phyloP scores from a whole-genome alignment of 352 stramenopile genomes.

The Pythium coloratum region DNA sequence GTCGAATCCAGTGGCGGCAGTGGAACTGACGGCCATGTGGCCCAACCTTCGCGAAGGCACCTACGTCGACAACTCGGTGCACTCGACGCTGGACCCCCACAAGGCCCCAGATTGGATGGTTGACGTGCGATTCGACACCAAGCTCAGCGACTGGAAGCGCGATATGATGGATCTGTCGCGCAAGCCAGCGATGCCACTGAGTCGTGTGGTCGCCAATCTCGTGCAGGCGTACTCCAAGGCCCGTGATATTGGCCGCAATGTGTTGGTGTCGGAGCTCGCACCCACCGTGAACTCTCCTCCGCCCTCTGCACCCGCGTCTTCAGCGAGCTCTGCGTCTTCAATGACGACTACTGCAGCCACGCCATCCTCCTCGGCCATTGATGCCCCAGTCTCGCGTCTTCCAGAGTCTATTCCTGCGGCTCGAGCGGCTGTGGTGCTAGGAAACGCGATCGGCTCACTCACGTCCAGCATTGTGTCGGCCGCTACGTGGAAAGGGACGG shows the following conservation, averaged over 20 bases:
- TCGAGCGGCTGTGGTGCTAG: slow-evolving; percentile 69
- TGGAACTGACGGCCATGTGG: slow-evolving; percentile 70
- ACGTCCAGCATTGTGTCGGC: slow-evolving; percentile 64
- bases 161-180: slow-evolving; percentile 21
- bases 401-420: slow-evolving; percentile 63
- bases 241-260: slow-evolving; percentile 61
- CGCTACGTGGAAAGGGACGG: slow-evolving; percentile 72
- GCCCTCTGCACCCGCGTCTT: slow-evolving; percentile 4
- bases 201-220: slow-evolving; percentile 64
- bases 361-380: neutral
- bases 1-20: slow-evolving; percentile 44
- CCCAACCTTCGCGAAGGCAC: slow-evolving; percentile 72
- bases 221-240: slow-evolving; percentile 78
- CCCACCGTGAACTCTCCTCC: slow-evolving; percentile 38
- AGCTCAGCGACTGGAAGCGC: slow-evolving; percentile 39
- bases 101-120: slow-evolving; percentile 70
- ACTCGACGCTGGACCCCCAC: slow-evolving; percentile 70
- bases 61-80: slow-evolving; percentile 84
- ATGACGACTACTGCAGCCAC: neutral
- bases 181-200: slow-evolving; percentile 61
- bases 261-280: slow-evolving; percentile 72
- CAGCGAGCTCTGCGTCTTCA: slow-evolving; percentile 1
- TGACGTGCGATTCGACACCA: slow-evolving; percentile 43
- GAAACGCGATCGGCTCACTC: slow-evolving; percentile 63
- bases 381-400: slow-evolving; percentile 19